Conservation (phyloP, 192 early-diverging fungal species). For the Dissophora globulifera region DNA sequence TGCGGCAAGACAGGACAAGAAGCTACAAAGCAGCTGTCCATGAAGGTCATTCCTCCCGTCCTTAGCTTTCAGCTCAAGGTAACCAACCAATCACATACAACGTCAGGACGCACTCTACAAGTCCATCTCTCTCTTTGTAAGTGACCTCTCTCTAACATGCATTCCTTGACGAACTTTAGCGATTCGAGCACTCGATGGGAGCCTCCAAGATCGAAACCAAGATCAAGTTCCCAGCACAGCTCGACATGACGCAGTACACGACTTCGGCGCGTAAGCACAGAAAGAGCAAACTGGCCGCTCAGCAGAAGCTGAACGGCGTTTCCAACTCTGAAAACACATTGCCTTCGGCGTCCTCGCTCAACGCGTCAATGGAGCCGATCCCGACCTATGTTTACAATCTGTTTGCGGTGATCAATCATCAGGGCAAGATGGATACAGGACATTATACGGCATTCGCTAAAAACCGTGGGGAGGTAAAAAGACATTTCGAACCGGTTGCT, state of each 20-base stretch:
- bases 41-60: conserved; percentile 88
- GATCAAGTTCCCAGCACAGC: conserved; percentile 82
- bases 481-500: too few relatives aligned
- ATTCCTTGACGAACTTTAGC: too few relatives aligned
- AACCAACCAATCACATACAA: too few relatives aligned
- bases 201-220: conserved; percentile 88
- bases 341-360: conserved; percentile 28
- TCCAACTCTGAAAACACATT: conserved; percentile 28
- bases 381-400: conserved; percentile 84
- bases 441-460: conserved; percentile 92
- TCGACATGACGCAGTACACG: conserved; percentile 95
- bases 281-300: conserved; percentile 51
- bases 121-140: too few relatives aligned
- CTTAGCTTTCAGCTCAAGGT: conserved; percentile 93
- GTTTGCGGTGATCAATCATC: conserved; percentile 93
- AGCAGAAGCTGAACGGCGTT: conserved; percentile 52
- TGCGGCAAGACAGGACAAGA: conserved; percentile 70
- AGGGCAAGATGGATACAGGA: conserved; percentile 92
- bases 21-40: conserved; percentile 89
- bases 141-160: too few relatives aligned
- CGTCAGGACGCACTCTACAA: too few relatives aligned
- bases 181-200: conserved; percentile 83
- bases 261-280: conserved; percentile 64
- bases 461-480: conserved; percentile 74
- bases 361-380: conserved; percentile 56